Percentiles rank a stretch among this genome's conserved stretches.
Evolutionary conservation across 1,284 basidiomycete genomes (phyloP).

Genomic region (Paramarasmius palmivorus): DNA sequence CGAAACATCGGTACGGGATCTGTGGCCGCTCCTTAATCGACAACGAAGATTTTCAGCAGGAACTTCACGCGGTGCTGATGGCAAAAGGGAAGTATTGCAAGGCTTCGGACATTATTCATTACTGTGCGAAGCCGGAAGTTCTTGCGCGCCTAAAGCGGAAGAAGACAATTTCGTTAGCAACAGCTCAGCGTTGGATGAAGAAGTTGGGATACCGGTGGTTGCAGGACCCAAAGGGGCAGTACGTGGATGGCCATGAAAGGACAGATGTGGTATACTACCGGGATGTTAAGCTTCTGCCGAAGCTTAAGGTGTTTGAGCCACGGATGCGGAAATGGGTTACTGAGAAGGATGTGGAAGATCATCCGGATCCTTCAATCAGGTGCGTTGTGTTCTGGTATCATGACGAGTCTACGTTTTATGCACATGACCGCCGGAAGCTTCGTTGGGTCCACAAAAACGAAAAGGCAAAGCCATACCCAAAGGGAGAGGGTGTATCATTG

Average conservation of each 20-base stretch:
- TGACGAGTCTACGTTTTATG: constrained; percentile 30
- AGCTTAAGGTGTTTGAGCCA: constrained; percentile 9
- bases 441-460: constrained; percentile 24
- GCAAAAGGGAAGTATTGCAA: too few species aligned
- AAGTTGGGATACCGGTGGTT: constrained; percentile 24
- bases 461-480: constrained; percentile 21
- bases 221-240: constrained; percentile 22
- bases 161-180: too few species aligned
- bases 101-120: too few species aligned
- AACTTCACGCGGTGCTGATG: too few species aligned
- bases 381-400: constrained; percentile 26
- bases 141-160: too few species aligned
- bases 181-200: too few species aligned
- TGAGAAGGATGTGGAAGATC: not conserved
- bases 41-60: too few species aligned
- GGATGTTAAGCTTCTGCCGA: constrained; percentile 21
- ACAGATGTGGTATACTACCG: constrained; percentile 20
- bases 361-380: not conserved
- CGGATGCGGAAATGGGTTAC: constrained; percentile 4
- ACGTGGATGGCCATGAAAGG: constrained; percentile 29
- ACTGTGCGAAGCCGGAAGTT: too few species aligned
- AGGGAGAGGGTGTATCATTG: constrained; percentile 30
- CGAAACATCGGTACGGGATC: too few species aligned
- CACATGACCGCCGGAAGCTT: constrained; percentile 22
- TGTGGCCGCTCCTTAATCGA: too few species aligned